Conservation (phyloP, 1,139 yeast genomes). For the Spencermartinsiella ligniputridi region DNA sequence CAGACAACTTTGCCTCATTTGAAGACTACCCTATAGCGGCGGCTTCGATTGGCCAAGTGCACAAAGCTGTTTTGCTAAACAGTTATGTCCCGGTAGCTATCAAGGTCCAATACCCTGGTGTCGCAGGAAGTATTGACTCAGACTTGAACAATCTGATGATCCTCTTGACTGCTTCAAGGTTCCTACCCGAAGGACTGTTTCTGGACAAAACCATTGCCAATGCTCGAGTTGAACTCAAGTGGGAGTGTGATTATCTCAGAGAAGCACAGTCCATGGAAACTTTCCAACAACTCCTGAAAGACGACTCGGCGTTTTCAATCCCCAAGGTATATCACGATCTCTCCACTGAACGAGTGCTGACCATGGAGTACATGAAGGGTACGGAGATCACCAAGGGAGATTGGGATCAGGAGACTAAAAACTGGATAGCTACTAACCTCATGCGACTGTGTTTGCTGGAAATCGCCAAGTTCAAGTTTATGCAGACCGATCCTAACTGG, state of each 20-base stretch:
- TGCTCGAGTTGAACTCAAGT: constrained; percentile 86
- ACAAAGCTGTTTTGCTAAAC: constrained; percentile 62
- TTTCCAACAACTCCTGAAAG: constrained; percentile 57
- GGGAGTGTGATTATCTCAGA: constrained; percentile 96
- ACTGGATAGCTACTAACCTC: constrained; percentile 80
- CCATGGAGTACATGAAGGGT: constrained; percentile 89
- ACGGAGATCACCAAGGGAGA: constrained; percentile 73
- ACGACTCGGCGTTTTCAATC: constrained; percentile 69
- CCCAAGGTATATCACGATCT: constrained; percentile 76
- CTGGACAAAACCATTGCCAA: constrained; percentile 89
- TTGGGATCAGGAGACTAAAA: constrained; percentile 66
- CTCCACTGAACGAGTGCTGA: constrained; percentile 77
- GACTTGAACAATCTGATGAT: constrained; percentile 81
- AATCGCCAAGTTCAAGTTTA: constrained; percentile 76
- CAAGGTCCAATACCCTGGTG: constrained; percentile 98
- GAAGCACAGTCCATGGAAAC: constrained; percentile 78
- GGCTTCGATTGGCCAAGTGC: constrained; percentile 97
- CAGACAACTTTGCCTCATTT: constrained; percentile 60
- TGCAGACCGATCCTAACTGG: constrained; percentile 99
- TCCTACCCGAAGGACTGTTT: constrained; percentile 88
- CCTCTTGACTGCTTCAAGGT: constrained; percentile 77
- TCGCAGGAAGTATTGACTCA: constrained; percentile 85
- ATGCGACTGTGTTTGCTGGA: constrained; percentile 86
- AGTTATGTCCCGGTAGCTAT: constrained; percentile 77
- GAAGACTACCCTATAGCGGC: constrained; percentile 94